Evolutionary conservation across 2,329 filamentous ascomycete genomes (phyloP), one percentile per base, ranked within the genome.

Genomic region (Biscogniauxia sp.): DNA sequence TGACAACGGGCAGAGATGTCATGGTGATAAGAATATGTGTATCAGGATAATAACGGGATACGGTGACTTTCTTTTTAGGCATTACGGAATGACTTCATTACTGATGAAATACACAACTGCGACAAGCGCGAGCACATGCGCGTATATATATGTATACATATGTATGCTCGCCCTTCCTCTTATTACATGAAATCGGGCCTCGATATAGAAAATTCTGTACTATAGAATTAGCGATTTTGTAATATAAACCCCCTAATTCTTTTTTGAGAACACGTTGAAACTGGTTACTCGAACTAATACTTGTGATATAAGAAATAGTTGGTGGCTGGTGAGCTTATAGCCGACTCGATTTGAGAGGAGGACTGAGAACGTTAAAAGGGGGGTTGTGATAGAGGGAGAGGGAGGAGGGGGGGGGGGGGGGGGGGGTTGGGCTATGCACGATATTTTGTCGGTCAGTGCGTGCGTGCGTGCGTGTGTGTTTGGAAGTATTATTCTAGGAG

Each of bases 211-310:
- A 19, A 25, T 32, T 5, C 25, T 61, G 60, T 64, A 62, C 50
- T 26, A 64, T 70, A 70, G 61, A 66, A 54, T 55, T 66, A 67
- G 53, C 64, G 54, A 66, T 59, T 60, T 69, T 68, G 64, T 70
- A 69, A 70, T 68, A 66, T 19, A 41, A 11, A 15, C 41, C 51
- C 23, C 37, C 37, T 13, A 45, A 17, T 45, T 45, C 2, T 13
- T 45, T 45, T 5, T 45, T 7, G 11, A 45, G 17, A n/a, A 3
- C n/a, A 17, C 2, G 28, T 45, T 5, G 11, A 45, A 17, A 5
- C 37, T 32, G 6, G 7, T 32, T 32, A 32, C 9, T 32, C 9
- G 2, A 7, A 32, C 7, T 32, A 32, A 32, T 32, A 32, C 2
- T 32, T 32, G 7, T 32, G 28, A 32, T 32, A 2, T 7, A 9